A percentile compares a stretch with the other conserved stretches of the same genome.
phyloP scores from a whole-genome alignment of 2,329 filamentous ascomycete genomes.

The Xylariaceae sp. region DNA sequence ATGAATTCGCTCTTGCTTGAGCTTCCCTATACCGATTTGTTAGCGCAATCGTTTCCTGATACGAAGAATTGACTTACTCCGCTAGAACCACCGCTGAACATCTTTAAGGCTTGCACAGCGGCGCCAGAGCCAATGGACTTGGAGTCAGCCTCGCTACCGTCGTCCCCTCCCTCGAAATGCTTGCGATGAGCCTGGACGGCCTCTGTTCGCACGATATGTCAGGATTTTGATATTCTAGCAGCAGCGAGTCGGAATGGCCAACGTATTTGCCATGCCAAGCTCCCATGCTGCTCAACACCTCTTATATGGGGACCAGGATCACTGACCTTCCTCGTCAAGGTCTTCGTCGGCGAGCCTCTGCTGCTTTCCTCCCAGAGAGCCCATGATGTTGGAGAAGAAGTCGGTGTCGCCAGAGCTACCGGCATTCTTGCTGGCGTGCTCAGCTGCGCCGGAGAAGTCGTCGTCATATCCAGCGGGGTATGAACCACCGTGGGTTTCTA shows the following conservation, averaged over 20 bases:
- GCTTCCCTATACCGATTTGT: conserved; percentile 27
- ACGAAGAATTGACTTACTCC: conserved; percentile 31
- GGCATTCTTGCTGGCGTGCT: conserved; percentile 44
- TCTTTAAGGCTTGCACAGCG: conserved; percentile 76
- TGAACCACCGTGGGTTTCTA: conserved; percentile 29
- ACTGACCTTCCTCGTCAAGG: conserved; percentile 47
- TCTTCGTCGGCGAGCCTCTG: conserved; percentile 42
- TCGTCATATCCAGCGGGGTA: conserved; percentile 37
- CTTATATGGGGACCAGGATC: not conserved
- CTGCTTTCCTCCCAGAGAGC: conserved; percentile 48
- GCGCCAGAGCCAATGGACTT: conserved; percentile 65
- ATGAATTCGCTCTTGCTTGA: conserved; percentile 75
- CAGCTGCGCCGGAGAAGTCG: conserved; percentile 45
- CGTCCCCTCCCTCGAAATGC: conserved; percentile 57
- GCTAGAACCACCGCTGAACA: conserved; percentile 61
- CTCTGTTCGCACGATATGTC: conserved; percentile 37
- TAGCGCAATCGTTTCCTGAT: conserved; percentile 2
- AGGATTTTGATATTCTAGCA: not conserved
- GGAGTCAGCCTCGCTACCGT: conserved; percentile 44
- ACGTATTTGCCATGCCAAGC: no score
- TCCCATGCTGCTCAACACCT: no score
- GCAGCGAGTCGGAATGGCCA: no score
- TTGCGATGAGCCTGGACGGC: conserved; percentile 73
- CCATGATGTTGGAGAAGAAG: conserved; percentile 48
- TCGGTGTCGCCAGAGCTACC: conserved; percentile 43